Evolutionary conservation across 768 basidiomycete genomes (phyloP).

Genomic region (Serendipita vermifera): DNA sequence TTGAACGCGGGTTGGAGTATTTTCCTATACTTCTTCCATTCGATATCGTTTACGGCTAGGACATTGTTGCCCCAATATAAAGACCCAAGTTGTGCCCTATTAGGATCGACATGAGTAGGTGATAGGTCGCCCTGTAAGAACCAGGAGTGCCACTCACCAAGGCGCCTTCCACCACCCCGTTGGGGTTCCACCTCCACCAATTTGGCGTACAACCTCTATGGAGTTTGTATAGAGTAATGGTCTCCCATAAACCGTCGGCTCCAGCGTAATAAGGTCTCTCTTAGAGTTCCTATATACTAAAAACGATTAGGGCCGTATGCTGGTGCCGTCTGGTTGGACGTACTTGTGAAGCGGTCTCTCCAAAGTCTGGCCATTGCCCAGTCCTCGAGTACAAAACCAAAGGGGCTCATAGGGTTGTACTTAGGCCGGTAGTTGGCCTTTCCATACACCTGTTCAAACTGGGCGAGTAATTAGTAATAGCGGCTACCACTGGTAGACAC

Average conservation of each 20-base stretch:
- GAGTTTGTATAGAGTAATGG: slow-evolving; percentile 12
- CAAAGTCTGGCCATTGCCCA: neutral
- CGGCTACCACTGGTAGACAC: neutral
- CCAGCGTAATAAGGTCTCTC: slow-evolving; percentile 12
- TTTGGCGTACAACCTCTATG: slow-evolving; percentile 15
- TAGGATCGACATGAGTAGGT: too few species aligned
- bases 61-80: slow-evolving; percentile 17
- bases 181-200: slow-evolving; percentile 14
- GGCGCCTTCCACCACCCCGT: slow-evolving; percentile 15
- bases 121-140: neutral
- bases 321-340: neutral
- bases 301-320: neutral
- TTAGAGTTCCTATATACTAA: slow-evolving; percentile 13
- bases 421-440: neutral
- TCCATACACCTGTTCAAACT: neutral
- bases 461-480: neutral
- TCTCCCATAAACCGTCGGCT: slow-evolving; percentile 13
- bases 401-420: neutral
- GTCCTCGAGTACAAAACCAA: neutral
- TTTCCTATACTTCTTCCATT: slow-evolving; percentile 18
- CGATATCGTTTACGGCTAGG: slow-evolving; percentile 12
- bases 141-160: neutral
- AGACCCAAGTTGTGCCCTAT: neutral
- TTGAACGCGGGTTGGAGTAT: slow-evolving; percentile 20
- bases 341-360: neutral